Base-by-base conservation (phyloP, 2,329 filamentous ascomycete genomes). In the Pseudogymnoascus sp. region DNA sequence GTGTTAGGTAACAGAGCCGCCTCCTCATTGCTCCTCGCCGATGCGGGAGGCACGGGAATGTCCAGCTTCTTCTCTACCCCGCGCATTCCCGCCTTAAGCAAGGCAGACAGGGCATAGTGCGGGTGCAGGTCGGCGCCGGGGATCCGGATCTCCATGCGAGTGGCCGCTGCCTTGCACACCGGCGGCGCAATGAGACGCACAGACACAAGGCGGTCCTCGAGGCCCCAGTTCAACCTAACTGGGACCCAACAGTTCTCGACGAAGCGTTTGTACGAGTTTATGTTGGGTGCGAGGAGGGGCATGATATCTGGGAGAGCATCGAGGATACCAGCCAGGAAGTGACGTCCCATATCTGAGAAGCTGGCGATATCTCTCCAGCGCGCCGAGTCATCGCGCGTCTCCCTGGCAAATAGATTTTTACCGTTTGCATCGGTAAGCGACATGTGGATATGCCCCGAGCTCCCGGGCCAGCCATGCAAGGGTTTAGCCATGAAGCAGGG, bases 401-500 rank as follows among this genome's bases (percentile, higher is more conserved):
- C 87, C 46, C 93, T 86, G 64, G 85, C 85, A 69, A 99, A 88
- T 23, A 97, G 82, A 72, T 99, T 99, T 74, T 88, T 89, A 65
- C 90, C 90, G n/a, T 84, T 78, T 15, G 21, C 13, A 72, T 93
- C 90, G 17, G 93, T 87, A 11, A 99, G 80, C 0, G 93, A 97
- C 65, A 97, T 82, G 75, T 99, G 95, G 82, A 96, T 93, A 75
- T 99, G 95, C 1, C 95, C 95, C 67, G 89, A 95, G 79, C 97
- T 97, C 53, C 95, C 95, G 0, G 95, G 95, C 0, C 97, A 80
- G 0, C 93, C 92, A 71, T 96, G 84, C 68, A 89, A 87, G 2
- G 95, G 95, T 77, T 99, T 99, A n/a, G 95, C 95, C 95, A 99
- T 99, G 80, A 99, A 99, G 76, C 91, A 96, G 0, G 95, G 95